These are phyloP conservation scores for Fusarium sp. DNA, from an alignment of 2,329 filamentous ascomycete genomes.

Conservation along the genomic window DNA sequence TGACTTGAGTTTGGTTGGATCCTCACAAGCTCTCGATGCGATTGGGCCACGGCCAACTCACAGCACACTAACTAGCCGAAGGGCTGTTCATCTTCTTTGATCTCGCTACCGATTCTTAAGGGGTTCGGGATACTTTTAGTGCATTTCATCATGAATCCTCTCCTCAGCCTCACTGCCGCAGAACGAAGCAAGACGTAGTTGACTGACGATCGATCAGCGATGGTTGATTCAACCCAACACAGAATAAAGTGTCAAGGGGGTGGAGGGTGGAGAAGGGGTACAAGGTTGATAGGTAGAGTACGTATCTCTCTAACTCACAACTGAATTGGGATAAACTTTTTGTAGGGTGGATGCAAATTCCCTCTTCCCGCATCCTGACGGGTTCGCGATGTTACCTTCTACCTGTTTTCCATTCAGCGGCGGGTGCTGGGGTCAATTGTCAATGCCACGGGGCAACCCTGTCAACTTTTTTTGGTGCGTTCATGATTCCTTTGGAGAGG, in stretches of 20 bases:
- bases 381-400: conserved; percentile 34
- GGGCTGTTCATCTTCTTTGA: conserved; percentile 20
- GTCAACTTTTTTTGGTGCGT: conserved; percentile 8
- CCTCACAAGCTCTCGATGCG: conserved; percentile 22
- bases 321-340: conserved; percentile 37
- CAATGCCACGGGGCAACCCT: conserved; percentile 29
- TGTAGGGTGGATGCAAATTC: conserved; percentile 36
- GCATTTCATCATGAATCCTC: conserved; percentile 6
- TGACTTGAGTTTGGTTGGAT: conserved; percentile 22
- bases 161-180: conserved; percentile 30
- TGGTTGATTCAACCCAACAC: background rate
- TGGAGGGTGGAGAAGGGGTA: background rate
- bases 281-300: conserved; percentile 2
- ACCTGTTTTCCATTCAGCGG: conserved; percentile 33
- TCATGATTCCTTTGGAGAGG: conserved; percentile 8
- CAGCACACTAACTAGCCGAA: conserved; percentile 22
- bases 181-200: conserved; percentile 6
- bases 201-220: conserved; percentile 12
- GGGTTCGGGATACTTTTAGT: conserved; percentile 4
- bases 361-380: conserved; percentile 36
- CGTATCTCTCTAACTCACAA: conserved; percentile 9
- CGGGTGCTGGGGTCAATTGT: conserved; percentile 15
- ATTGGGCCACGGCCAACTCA: conserved; percentile 27
- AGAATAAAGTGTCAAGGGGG: background rate
- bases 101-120: conserved; percentile 18